Evolutionary conservation across 345 rosid genomes (phyloP), one percentile per base, ranked within the genome.

Genomic region (Populus euphratica): DNA sequence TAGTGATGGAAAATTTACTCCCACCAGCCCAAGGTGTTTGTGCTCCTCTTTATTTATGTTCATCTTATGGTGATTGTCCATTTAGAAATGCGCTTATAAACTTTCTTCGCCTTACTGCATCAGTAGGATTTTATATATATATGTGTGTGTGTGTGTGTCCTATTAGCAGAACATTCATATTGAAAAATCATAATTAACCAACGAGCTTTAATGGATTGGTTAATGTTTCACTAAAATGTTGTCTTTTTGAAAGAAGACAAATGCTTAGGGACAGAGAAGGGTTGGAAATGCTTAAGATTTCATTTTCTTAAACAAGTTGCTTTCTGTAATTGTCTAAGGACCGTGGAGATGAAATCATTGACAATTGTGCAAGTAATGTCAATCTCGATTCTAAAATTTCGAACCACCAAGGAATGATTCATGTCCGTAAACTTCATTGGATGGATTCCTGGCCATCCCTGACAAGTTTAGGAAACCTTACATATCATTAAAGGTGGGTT

Each of bases 351-450:
- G 81, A 88, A 76, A 86, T 94, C 76, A 97, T 94, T 36, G 88
- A 79, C 75, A 90, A 95, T 81, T 91, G 99, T 87, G 84, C 71
- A 41, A 81, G 77, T 82, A 95, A 91, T 72, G 82, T 87, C 33
- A 68, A 81, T 50, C 84, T 90, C 65, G 92, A 92, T 82, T 76
- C 87, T 64, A 76, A 84, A 70, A 80, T 86, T 27, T 79, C 90
- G 64, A 79, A 85, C 72, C 82, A 67, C 77, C 78, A 62, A 65
- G 89, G 89, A 76, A 70, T 72, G 14, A 79, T 93, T 75, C 72
- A 82, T 84, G 91, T 93, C 23, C 88, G 97, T 68, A 90, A 92
- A 82, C 99, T 95, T 73, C 83, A 95, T 85, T 95, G 97, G 99
- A 43, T 74, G 75, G 82, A 81, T 65, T 56, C 86, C 50, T 93